Percentiles rank a stretch among this genome's conserved stretches.
phyloP scores from a whole-genome alignment of 129 eudicot species.

The Centaurea solstitialis region DNA sequence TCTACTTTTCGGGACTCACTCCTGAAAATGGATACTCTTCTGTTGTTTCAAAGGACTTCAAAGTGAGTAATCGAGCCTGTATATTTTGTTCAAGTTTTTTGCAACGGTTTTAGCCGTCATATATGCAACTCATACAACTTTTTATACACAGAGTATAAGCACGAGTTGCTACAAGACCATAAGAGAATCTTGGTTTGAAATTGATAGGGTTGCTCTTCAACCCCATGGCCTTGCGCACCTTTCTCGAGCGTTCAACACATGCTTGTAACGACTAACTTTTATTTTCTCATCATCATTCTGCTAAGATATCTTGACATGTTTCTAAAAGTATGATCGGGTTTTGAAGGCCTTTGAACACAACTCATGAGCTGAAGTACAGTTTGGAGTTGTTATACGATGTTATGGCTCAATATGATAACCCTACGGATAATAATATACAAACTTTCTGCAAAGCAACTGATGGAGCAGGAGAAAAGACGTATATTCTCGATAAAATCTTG shows the following conservation, averaged over 20 bases:
- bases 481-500: conserved; percentile 26
- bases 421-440: neutral
- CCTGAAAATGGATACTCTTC: conserved; percentile 30
- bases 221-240: conserved; percentile 37
- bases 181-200: conserved; percentile 49
- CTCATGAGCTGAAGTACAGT: conserved; percentile 8
- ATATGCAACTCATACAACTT: neutral
- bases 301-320: neutral
- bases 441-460: conserved; percentile 36
- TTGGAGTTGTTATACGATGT: neutral
- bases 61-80: conserved; percentile 1
- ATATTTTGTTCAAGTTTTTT: neutral
- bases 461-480: conserved; percentile 19
- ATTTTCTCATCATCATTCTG: neutral
- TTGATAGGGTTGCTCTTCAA: conserved; percentile 35
- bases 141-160: conserved; percentile 27
- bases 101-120: neutral
- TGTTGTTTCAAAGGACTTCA: conserved; percentile 28
- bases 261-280: conserved; percentile 21
- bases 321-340: neutral
- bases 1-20: conserved; percentile 28
- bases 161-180: conserved; percentile 42
- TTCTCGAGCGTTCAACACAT: conserved; percentile 40
- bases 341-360: conserved; percentile 37
- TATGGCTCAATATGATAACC: conserved; percentile 32